Evolutionary conservation across 257 asterid genomes (phyloP), one percentile per base, ranked within the genome.

Genomic region (Nicotiana knightiana): DNA sequence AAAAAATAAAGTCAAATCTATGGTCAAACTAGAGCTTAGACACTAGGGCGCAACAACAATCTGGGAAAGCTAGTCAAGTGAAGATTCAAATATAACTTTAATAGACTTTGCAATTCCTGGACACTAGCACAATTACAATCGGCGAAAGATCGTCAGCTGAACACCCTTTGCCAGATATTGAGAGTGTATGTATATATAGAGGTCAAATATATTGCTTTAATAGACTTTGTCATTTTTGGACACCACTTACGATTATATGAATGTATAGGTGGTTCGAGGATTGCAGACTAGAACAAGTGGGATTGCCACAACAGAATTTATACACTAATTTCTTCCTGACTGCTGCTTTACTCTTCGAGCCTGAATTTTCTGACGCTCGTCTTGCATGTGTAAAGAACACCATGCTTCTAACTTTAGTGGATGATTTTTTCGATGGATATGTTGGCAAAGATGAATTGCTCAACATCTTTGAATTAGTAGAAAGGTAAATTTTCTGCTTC

Each of bases 361-460:
- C 89, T 13, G 81, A 87, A 17, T 33, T 85, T 35, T 84, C 84
- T 0, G 85, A 86, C 3, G 88, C 87, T 59, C 91, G 94, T 70
- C 28, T 81, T 35, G 67, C 82, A 6, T 83, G 21, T 63, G 88
- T 89, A 58, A 76, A 89, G 66, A 66, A 35, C 33, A 24, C 26
- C 26, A 78, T 82, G 33, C 88, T 91, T 10, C 59, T 86, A 2
- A 83, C 88, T 35, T 28, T 84, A 1, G 54, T 88, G 2, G 91
- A 91, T 84, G 94, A 89, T 79, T 81, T 91, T 15, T 87, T 89
- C 2, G 94, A 91, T 81, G 79, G 35, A 43, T 77, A 75, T 61
- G 91, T 84, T 32, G 80, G 90, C 1, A 85, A 73, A 83, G 89
- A 83, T 46, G 92, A 91, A 67, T 18, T 67, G 28, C 53, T 33